Conservation (phyloP, 257 asterid genomes). For the Solanum paucissectum region DNA sequence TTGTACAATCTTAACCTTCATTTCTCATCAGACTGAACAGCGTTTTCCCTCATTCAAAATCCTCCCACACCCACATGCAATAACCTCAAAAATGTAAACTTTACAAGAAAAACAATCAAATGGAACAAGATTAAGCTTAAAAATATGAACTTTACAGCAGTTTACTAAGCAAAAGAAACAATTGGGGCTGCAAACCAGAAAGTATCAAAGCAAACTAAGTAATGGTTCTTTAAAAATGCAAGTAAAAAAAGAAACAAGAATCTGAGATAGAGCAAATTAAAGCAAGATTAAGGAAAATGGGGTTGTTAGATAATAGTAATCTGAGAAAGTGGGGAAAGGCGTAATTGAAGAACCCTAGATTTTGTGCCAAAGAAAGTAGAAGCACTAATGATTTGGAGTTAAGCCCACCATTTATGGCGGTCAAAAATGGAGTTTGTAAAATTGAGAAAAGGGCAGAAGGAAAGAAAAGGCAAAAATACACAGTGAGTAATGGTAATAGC, state of each 20-base stretch:
- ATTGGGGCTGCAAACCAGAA: background rate
- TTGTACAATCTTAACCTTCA: slow-evolving; percentile 46
- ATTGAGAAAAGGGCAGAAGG: slow-evolving; percentile 1
- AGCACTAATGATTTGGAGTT: slow-evolving; percentile 41
- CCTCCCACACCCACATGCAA: slow-evolving; percentile 21
- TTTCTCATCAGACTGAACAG: slow-evolving; percentile 45
- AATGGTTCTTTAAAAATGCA: background rate
- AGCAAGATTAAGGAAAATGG: background rate
- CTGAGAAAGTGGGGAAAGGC: slow-evolving; percentile 5
- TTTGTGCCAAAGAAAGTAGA: slow-evolving; percentile 48
- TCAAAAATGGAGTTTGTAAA: slow-evolving; percentile 29
- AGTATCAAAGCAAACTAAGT: background rate
- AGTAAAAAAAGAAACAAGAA: background rate
- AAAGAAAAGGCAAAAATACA: slow-evolving; percentile 1
- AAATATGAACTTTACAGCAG: background rate
- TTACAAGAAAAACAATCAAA: background rate
- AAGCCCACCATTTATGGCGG: slow-evolving; percentile 47
- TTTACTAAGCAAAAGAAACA: slow-evolving; percentile 13
- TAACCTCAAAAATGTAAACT: background rate
- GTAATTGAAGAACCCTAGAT: slow-evolving; percentile 33
- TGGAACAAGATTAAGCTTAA: background rate
- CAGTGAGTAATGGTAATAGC: background rate
- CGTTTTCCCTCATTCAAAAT: slow-evolving; percentile 25
- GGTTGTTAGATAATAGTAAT: background rate
- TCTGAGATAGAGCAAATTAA: background rate